Conservation (phyloP, 768 basidiomycete species). For the Mycena sanguinolenta region DNA sequence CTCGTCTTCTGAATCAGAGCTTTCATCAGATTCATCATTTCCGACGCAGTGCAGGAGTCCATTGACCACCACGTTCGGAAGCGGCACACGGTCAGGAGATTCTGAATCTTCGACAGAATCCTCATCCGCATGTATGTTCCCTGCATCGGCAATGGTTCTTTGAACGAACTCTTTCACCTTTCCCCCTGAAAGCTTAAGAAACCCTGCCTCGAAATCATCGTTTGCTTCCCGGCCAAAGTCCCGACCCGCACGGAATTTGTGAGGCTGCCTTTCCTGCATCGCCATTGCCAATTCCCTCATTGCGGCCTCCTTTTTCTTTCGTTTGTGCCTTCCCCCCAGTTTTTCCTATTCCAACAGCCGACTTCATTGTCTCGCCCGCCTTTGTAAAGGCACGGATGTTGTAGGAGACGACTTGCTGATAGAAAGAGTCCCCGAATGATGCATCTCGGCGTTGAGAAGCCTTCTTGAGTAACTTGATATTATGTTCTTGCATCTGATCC, state of each 20-base stretch:
- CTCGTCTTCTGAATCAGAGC: slow-evolving; percentile 11
- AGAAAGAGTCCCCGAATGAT: slow-evolving; percentile 12
- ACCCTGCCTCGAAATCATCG: slow-evolving; percentile 10
- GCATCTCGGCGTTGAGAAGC: slow-evolving; percentile 7
- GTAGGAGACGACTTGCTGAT: slow-evolving; percentile 6
- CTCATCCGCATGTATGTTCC: slow-evolving; percentile 5
- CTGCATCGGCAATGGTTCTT: slow-evolving; percentile 9
- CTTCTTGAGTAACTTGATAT: slow-evolving; percentile 23
- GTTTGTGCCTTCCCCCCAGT: slow-evolving; percentile 9
- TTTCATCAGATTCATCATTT: not conserved
- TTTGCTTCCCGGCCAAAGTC: slow-evolving; percentile 1
- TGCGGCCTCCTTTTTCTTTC: slow-evolving; percentile 10
- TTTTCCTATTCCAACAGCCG: slow-evolving; percentile 1
- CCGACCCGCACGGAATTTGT: slow-evolving; percentile 14
- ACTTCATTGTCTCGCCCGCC: slow-evolving; percentile 7
- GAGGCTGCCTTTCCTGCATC: slow-evolving; percentile 10
- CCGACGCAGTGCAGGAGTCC: slow-evolving; percentile 2
- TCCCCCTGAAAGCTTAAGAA: slow-evolving; percentile 1
- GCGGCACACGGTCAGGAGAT: not conserved
- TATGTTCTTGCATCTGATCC: slow-evolving; percentile 16
- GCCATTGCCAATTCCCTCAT: slow-evolving; percentile 11
- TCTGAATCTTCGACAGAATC: not conserved
- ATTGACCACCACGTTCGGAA: slow-evolving; percentile 6
- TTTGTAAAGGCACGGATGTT: slow-evolving; percentile 15
- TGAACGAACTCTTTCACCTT: slow-evolving; percentile 8